Evolutionary conservation across 257 asterid genomes (phyloP), one percentile per base, ranked within the genome.

Genomic region (Solanum virginianum): DNA sequence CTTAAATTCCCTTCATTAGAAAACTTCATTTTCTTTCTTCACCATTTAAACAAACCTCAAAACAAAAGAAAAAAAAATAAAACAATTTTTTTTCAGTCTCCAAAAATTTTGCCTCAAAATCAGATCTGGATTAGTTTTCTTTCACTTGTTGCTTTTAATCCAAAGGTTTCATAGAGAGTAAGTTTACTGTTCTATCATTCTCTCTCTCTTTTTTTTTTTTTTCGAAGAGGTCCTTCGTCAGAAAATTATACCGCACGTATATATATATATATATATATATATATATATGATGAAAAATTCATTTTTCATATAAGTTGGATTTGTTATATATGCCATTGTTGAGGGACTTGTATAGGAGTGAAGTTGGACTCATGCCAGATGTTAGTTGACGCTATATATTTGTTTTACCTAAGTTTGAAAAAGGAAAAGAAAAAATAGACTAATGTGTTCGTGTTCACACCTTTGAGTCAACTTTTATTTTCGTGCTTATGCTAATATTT

Each of bases 1-100:
- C 56, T 83, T 91, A 88, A 93, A 96, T 96, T 94, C 96, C 72
- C 87, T 86, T 96, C 96, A 93, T 98, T 91, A 90, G 94, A 93
- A 43, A 82, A 41, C 2, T 7, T 43, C 41, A 36, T 81, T 9
- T 18, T 14, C 43, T 65, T 41, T 10, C n/a, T n/a, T 26, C 7
- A 26, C n/a, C 56, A 22, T 39, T 41, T n/a, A 79, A 53, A 15
- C 15, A 32, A 24, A 51, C n/a, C 39, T 49, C 66, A 80, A 39
- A 74, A 43, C 8, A 24, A 18, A 10, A 41, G 6, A 32, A 17
- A 17, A n/a, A 75, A 24, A 0, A 24, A n/a, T 49, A 39, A 59
- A 26, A 60, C 26, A 59, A 9, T 36, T 36, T 9, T 17, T 24
- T 45, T 10, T 82, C 11, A 62, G 3, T 8, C 17, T 56, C 36